Evolutionary conservation across 2,329 filamentous ascomycete genomes (phyloP).

Genomic region (Dactylellina sp.): DNA sequence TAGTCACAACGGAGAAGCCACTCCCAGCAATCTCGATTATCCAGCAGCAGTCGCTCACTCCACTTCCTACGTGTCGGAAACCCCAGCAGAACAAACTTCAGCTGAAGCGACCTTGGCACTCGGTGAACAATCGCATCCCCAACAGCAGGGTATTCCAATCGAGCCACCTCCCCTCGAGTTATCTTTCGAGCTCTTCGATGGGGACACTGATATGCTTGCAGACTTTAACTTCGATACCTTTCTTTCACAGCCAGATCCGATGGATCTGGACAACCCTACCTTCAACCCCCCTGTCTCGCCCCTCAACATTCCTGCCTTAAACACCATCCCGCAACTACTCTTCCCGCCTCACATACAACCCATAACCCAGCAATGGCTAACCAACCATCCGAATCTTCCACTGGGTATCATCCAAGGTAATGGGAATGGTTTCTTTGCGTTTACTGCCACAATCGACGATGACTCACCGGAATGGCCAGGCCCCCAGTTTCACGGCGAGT

Average conservation of each 20-base stretch:
- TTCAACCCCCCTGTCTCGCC: slow-evolving; percentile 34
- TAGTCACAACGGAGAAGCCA: slow-evolving; percentile 2
- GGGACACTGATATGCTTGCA: slow-evolving; percentile 17
- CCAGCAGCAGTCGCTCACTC: too few relatives aligned
- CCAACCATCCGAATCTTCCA: slow-evolving; percentile 44
- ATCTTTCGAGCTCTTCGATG: slow-evolving; percentile 30
- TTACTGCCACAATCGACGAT: slow-evolving; percentile 43
- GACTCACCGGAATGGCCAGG: slow-evolving; percentile 55
- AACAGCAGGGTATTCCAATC: not conserved
- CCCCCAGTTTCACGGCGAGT: slow-evolving; percentile 48
- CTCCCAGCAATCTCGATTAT: too few relatives aligned
- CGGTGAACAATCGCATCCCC: not conserved
- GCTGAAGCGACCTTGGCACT: not conserved
- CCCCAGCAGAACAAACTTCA: not conserved
- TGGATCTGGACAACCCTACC: slow-evolving; percentile 50
- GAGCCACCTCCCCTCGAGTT: slow-evolving; percentile 16
- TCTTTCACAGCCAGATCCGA: slow-evolving; percentile 41
- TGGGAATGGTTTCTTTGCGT: slow-evolving; percentile 41
- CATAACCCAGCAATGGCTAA: slow-evolving; percentile 49
- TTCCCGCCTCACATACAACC: slow-evolving; percentile 48
- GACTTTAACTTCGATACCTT: slow-evolving; percentile 45
- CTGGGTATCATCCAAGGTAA: slow-evolving; percentile 47
- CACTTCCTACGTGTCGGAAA: not conserved
- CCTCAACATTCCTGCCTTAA: slow-evolving; percentile 31
- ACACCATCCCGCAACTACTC: slow-evolving; percentile 24